Evolutionary conservation across 176 grass and related monocot species (phyloP).

Genomic region (Oryza brachyantha): DNA sequence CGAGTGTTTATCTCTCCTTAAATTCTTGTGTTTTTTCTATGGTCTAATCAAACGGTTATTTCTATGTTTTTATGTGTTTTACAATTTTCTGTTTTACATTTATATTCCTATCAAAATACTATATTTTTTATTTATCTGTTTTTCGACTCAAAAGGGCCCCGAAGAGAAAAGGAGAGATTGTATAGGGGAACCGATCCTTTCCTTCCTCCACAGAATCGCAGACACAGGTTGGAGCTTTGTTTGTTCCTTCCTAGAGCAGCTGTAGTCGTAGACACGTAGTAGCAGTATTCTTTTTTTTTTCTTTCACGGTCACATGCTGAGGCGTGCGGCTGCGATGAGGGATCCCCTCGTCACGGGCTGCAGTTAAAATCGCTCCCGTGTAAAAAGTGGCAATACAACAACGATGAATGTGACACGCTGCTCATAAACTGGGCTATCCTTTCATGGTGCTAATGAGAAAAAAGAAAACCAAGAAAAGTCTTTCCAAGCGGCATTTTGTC

Average conservation of each 20-base stretch:
- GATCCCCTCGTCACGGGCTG: slow-evolving; percentile 9
- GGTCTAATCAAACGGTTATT: too few species aligned
- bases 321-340: too few species aligned
- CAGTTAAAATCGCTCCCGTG: slow-evolving; percentile 11
- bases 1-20: too few species aligned
- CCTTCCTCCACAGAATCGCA: not conserved
- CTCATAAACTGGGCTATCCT: not conserved
- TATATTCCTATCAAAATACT: too few species aligned
- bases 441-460: not conserved
- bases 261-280: too few species aligned
- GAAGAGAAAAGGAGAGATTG: too few species aligned
- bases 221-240: not conserved
- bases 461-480: not conserved
- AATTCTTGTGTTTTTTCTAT: too few species aligned
- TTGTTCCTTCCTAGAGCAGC: too few species aligned
- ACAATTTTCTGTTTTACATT: too few species aligned
- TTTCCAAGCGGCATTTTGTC: not conserved
- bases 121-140: too few species aligned
- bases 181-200: not conserved
- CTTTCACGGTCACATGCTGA: slow-evolving; percentile 21
- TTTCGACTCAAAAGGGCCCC: too few species aligned
- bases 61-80: too few species aligned
- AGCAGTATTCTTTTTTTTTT: not conserved
- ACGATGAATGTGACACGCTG: not conserved
- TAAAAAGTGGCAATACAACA: not conserved